Evolutionary conservation across 768 basidiomycete genomes (phyloP), one percentile per base, ranked within the genome.

Genomic region (Tylopilus subfusipes): DNA sequence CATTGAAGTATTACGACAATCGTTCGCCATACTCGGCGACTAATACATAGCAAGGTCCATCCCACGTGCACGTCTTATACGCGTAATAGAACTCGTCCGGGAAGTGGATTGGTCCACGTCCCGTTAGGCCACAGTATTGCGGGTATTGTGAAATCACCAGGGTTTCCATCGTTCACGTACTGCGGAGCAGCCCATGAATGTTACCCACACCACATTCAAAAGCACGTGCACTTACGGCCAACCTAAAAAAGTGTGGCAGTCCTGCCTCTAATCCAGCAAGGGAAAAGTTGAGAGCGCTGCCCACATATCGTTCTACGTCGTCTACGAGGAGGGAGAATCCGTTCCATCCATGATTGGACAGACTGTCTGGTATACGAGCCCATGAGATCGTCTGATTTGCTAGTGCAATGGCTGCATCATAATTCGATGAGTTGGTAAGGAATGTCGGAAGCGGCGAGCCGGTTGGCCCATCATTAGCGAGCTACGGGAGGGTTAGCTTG

Each of bases 291-390:
- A 89, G 72, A 5, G 82, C 83, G 14, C 74, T 69, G 11, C 92
- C 90, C n/a, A 77, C 68, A 63, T 87, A 92, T 59, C 86, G 77
- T 67, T 91, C 83, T 0, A 95, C 91, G 60, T 94, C 93, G 64
- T 94, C 90, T n/a, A 92, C 80, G 14, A 94, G 75, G 24, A 94
- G 77, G 0, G 82, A 74, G 63, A 90, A 92, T 6, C 89, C 89
- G 62, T 86, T 83, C 88, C 88, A 93, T 3, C 74, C 77, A 30
- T 70, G 64, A 19, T 29, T 58, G 6, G 46, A 39, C 19, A 72
- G 38, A 25, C 45, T 52, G 6, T 66, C 62, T 9, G 81, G 76
- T 8, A 84, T 69, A 1, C 66, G 66, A 29, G 70, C 73, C 89
- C 89, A 90, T 0, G 64, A 67, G 5, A 91, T 75, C 0, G 73